Evolutionary conservation across 495 filamentous ascomycete species (phyloP).

Genomic region (Corynascus novoguineensis): DNA sequence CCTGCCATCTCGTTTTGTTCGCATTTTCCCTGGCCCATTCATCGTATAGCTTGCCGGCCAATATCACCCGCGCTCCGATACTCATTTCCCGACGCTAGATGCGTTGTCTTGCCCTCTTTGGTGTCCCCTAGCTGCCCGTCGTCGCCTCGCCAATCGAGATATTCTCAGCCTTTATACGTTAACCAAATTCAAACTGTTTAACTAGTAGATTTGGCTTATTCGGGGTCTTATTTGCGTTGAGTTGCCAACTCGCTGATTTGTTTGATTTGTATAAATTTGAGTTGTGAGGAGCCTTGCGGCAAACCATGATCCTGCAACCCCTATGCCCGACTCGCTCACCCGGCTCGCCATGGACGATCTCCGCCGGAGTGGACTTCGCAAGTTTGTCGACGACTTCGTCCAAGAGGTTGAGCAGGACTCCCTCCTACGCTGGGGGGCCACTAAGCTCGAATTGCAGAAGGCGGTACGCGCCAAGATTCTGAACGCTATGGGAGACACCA

Average conservation of each 20-base stretch:
- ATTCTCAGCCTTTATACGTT: constrained; percentile 12
- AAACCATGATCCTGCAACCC: too few species aligned
- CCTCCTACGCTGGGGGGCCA: too few species aligned
- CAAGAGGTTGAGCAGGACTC: neutral
- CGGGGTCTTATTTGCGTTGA: too few species aligned
- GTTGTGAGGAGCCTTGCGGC: too few species aligned
- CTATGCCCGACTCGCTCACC: neutral
- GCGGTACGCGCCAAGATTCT: too few species aligned
- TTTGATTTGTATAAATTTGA: too few species aligned
- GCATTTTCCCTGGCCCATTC: neutral
- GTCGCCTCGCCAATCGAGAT: constrained; percentile 7
- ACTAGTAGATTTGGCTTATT: too few species aligned
- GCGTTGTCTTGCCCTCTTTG: constrained; percentile 9
- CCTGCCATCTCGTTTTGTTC: constrained; percentile 6
- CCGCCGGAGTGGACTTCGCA: neutral
- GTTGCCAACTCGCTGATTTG: too few species aligned
- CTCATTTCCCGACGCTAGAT: constrained; percentile 15
- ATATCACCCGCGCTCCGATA: constrained; percentile 14
- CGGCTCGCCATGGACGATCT: neutral
- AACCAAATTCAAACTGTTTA: too few species aligned
- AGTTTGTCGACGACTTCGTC: neutral
- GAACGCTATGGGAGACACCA: too few species aligned
- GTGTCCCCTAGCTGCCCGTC: constrained; percentile 10
- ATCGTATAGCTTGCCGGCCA: neutral
- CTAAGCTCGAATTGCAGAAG: too few species aligned